Evolutionary conservation across 106 monocot species (phyloP).

Genomic region (Acanthochlamys bracteata): DNA sequence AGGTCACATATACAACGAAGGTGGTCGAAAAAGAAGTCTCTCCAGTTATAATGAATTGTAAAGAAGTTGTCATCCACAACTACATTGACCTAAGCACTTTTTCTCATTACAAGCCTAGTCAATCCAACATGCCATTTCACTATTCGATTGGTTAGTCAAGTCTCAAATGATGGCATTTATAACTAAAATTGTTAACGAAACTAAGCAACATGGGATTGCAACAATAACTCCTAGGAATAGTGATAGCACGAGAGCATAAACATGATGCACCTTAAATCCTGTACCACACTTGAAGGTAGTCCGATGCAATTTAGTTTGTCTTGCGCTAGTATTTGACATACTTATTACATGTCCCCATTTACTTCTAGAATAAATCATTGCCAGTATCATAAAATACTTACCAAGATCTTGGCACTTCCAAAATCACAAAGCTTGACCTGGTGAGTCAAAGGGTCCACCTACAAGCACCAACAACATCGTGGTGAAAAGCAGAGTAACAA

Average conservation of each 20-base stretch:
- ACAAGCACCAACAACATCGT: constrained; percentile 4
- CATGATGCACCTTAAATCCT: too few species aligned
- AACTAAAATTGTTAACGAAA: too few species aligned
- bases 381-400: constrained; percentile 12
- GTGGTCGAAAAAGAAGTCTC: too few species aligned
- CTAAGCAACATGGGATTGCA: too few species aligned
- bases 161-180: background rate
- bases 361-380: background rate
- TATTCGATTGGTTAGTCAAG: background rate
- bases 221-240: background rate
- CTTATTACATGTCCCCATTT: background rate
- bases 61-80: too few species aligned
- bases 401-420: constrained; percentile 81
- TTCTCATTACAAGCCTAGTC: too few species aligned
- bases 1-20: too few species aligned
- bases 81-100: too few species aligned
- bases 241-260: background rate
- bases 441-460: constrained; percentile 80
- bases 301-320: background rate
- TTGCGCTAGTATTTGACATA: background rate
- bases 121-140: too few species aligned
- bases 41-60: too few species aligned
- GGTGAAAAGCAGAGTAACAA: background rate
- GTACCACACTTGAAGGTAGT: too few species aligned
- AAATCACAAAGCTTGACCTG: constrained; percentile 80